A percentile compares a stretch with the other conserved stretches of the same genome.
Evolutionary conservation across 176 grass and related monocot species (phyloP).

Genomic region (Puya raimondii): DNA sequence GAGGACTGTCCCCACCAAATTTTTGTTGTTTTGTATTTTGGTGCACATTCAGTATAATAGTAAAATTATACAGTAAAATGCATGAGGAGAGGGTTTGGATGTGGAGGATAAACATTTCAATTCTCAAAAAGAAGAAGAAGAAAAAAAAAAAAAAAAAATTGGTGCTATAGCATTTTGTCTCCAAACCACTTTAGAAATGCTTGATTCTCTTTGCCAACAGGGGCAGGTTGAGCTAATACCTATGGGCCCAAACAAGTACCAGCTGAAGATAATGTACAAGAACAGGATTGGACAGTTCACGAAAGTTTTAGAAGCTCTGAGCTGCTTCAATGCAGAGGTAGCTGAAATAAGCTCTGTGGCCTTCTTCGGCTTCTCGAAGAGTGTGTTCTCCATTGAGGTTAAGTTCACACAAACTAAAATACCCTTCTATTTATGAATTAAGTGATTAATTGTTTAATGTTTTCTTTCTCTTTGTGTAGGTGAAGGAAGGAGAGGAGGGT

Average conservation of each 20-base stretch:
- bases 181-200: not conserved
- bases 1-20: no score
- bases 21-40: no score
- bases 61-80: no score
- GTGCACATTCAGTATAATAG: no score
- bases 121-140: no score
- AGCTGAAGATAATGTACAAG: slow-evolving; percentile 46
- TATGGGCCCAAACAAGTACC: slow-evolving; percentile 45
- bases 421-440: not conserved
- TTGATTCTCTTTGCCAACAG: slow-evolving; percentile 1
- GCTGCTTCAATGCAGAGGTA: slow-evolving; percentile 40
- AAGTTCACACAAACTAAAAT: not conserved
- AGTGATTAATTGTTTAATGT: not conserved
- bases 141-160: no score
- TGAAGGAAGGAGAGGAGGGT: slow-evolving; percentile 53
- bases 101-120: no score
- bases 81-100: no score
- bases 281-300: slow-evolving; percentile 46
- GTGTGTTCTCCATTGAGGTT: slow-evolving; percentile 63
- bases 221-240: slow-evolving; percentile 49
- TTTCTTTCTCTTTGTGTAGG: slow-evolving; percentile 25
- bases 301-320: slow-evolving; percentile 58
- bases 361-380: slow-evolving; percentile 47
- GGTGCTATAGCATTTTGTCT: no score
- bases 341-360: slow-evolving; percentile 45